Conservation (phyloP, 768 basidiomycete species). For the Lactarius trivialis region DNA sequence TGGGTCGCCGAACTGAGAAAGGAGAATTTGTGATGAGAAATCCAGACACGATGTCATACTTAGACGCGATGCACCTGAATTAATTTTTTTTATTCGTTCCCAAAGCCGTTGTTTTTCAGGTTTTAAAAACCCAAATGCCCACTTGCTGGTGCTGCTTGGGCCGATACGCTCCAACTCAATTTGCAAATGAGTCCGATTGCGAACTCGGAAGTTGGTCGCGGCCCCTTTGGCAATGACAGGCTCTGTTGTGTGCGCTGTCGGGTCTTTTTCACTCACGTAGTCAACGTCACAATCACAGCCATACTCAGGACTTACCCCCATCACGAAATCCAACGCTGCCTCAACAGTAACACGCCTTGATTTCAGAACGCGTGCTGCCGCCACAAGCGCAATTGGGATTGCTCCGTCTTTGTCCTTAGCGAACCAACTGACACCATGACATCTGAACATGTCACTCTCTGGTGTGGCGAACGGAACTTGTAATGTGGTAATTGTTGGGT, state of each 20-base stretch:
- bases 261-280: constrained; percentile 7
- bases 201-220: background rate
- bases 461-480: constrained; percentile 67
- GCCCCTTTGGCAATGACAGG: background rate
- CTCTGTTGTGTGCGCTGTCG: background rate
- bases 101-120: background rate
- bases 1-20: constrained; percentile 72
- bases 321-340: constrained; percentile 44
- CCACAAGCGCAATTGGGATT: constrained; percentile 38
- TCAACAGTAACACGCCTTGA: constrained; percentile 61
- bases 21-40: constrained; percentile 1
- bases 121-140: background rate
- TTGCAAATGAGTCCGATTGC: background rate
- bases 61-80: background rate
- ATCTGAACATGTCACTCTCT: constrained; percentile 49
- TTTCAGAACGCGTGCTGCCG: constrained; percentile 44
- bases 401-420: constrained; percentile 47
- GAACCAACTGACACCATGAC: constrained; percentile 45
- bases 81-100: background rate
- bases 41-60: background rate
- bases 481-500: constrained; percentile 64
- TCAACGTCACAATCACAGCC: constrained; percentile 20
- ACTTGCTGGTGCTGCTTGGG: background rate
- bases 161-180: background rate
- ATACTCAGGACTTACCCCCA: constrained; percentile 14